Evolutionary conservation across 106 monocot species (phyloP).

Genomic region (Dioscorea alata): DNA sequence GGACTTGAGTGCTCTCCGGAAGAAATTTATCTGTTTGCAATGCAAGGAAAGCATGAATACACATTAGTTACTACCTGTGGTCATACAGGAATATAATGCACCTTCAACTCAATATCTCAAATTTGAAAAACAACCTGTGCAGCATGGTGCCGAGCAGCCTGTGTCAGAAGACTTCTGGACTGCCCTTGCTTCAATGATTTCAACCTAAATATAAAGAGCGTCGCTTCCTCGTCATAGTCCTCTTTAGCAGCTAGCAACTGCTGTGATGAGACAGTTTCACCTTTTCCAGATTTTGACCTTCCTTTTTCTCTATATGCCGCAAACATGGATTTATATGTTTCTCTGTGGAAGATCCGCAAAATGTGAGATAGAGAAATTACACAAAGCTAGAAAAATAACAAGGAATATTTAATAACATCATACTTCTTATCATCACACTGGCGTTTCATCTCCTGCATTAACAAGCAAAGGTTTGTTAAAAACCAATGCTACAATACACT

Average conservation of each 20-base stretch:
- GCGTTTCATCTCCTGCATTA: conserved; percentile 79
- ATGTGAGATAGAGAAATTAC: conserved; percentile 3
- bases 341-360: conserved; percentile 29
- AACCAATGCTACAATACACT: not conserved
- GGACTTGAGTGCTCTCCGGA: conserved; percentile 68
- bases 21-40: conserved; percentile 59
- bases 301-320: conserved; percentile 59
- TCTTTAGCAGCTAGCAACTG: conserved; percentile 76
- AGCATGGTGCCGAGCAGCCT: conserved; percentile 91
- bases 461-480: not conserved
- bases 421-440: conserved; percentile 89
- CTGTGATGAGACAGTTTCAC: conserved; percentile 42
- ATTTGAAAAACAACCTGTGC: conserved; percentile 54
- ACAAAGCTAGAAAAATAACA: not conserved
- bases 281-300: conserved; percentile 48
- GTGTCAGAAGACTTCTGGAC: conserved; percentile 81
- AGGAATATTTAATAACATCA: not conserved
- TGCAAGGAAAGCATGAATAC: not conserved
- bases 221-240: conserved; percentile 83
- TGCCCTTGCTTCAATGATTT: conserved; percentile 98
- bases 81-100: not conserved
- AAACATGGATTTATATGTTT: conserved; percentile 60
- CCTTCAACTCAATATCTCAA: not conserved
- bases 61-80: conserved; percentile 4
- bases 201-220: conserved; percentile 80